A percentile compares a stretch with the other conserved stretches of the same genome.
Conservation (phyloP, 768 basidiomycete genomes). For the Tricholoma sp. region DNA sequence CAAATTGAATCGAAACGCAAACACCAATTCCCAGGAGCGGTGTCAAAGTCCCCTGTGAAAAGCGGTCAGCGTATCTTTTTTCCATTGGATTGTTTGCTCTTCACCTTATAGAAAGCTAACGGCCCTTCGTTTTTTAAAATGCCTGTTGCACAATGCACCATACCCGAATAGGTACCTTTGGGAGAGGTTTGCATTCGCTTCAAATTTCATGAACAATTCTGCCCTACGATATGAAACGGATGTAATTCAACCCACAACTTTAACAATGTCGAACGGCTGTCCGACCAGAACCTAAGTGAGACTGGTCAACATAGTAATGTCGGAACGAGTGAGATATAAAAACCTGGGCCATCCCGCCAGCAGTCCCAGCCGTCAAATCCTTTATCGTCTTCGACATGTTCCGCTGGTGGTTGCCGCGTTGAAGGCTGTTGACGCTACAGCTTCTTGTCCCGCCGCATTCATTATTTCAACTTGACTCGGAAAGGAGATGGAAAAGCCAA, state of each 20-base stretch:
- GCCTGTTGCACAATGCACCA: slow-evolving; percentile 86
- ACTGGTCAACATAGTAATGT: slow-evolving; percentile 14
- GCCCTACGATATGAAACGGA: background rate
- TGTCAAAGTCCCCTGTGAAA: slow-evolving; percentile 75
- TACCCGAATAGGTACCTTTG: slow-evolving; percentile 83
- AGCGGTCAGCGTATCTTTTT: background rate
- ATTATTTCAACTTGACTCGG: slow-evolving; percentile 2
- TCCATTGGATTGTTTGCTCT: background rate
- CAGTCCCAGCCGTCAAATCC: slow-evolving; percentile 86
- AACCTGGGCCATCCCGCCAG: slow-evolving; percentile 88
- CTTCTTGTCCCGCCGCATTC: background rate
- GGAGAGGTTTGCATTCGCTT: slow-evolving; percentile 95
- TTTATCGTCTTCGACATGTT: slow-evolving; percentile 67
- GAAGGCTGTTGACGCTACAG: slow-evolving; percentile 1
- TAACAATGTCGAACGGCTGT: slow-evolving; percentile 96
- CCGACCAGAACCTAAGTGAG: slow-evolving; percentile 71
- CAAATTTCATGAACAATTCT: slow-evolving; percentile 3
- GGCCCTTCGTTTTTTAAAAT: slow-evolving; percentile 91
- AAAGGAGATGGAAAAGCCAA: slow-evolving; percentile 18
- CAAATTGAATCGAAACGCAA: slow-evolving; percentile 96
- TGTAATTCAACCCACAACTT: slow-evolving; percentile 66
- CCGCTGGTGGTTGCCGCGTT: background rate
- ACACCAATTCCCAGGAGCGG: slow-evolving; percentile 89
- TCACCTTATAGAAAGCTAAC: slow-evolving; percentile 91
- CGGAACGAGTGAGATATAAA: slow-evolving; percentile 1